Percentiles rank a stretch among this genome's conserved stretches.
phyloP scores from a whole-genome alignment of 192 early-diverging fungal genomes.

The Umbelopsis sp. region DNA sequence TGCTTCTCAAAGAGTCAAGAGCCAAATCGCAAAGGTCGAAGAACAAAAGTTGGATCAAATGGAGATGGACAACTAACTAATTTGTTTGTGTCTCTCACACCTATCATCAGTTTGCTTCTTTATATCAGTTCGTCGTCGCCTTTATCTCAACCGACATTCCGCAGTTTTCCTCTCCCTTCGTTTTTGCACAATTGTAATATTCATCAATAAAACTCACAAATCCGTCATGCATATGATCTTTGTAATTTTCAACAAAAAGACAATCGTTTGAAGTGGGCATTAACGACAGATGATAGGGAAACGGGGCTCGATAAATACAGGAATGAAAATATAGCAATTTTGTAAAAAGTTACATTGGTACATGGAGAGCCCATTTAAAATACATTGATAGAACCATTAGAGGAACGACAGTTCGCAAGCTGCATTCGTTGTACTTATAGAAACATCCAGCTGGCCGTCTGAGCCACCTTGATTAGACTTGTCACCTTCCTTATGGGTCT shows the following conservation, averaged over 20 bases:
- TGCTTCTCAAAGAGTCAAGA: slow-evolving; percentile 58
- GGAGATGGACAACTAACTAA: slow-evolving; percentile 65
- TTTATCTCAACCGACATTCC: background rate
- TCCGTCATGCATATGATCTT: background rate
- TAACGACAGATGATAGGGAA: background rate
- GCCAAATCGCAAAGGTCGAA: slow-evolving; percentile 66
- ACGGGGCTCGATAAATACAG: too few relatives aligned
- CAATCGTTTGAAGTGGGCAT: background rate
- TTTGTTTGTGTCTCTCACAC: slow-evolving; percentile 23
- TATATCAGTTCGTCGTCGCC: background rate
- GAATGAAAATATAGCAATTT: background rate
- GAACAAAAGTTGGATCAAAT: slow-evolving; percentile 46
- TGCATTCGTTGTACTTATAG: background rate
- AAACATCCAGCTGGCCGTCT: background rate
- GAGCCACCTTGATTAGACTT: background rate
- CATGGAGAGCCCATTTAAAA: background rate
- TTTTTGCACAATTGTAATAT: slow-evolving; percentile 25
- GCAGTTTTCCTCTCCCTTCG: slow-evolving; percentile 4
- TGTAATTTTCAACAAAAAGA: background rate
- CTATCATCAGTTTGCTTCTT: background rate
- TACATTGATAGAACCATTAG: background rate
- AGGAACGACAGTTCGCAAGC: background rate
- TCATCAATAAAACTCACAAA: slow-evolving; percentile 17
- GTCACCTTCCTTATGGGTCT: background rate
- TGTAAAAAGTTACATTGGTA: background rate